These are phyloP conservation scores for Malus fusca DNA, from an alignment of 306 rosid genomes.

Conservation along the genomic window DNA sequence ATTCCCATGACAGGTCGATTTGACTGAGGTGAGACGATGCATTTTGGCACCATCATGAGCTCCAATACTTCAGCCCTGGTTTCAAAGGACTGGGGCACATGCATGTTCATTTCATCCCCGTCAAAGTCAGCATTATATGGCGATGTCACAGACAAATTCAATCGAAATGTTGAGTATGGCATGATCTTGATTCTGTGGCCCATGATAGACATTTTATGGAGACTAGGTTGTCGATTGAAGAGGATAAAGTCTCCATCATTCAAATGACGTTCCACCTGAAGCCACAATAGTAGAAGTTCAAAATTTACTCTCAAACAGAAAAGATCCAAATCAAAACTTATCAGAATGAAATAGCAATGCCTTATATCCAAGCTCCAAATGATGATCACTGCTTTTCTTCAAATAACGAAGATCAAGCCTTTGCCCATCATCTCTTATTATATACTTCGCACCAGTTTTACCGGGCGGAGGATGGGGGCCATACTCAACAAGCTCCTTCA, in stretches of 20 bases:
- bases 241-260: conserved; percentile 96
- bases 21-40: conserved; percentile 94
- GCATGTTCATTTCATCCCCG: conserved; percentile 99
- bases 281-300: conserved; percentile 21
- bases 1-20: conserved; percentile 99
- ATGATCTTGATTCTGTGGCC: conserved; percentile 98
- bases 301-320: conserved; percentile 1
- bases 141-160: conserved; percentile 87
- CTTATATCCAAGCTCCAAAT: conserved; percentile 99
- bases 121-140: conserved; percentile 99
- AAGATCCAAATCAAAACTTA: neutral
- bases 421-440: conserved; percentile 96
- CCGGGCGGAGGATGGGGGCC: conserved; percentile 99
- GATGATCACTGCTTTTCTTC: conserved; percentile 97
- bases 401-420: conserved; percentile 96
- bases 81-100: conserved; percentile 98
- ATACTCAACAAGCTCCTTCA: conserved; percentile 94
- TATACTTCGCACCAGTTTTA: conserved; percentile 98
- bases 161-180: conserved; percentile 96
- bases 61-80: conserved; percentile 98
- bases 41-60: conserved; percentile 99
- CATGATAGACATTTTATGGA: conserved; percentile 99
- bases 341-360: conserved; percentile 22
- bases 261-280: conserved; percentile 97
- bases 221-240: conserved; percentile 99